Evolutionary conservation across 306 rosid genomes (phyloP).

Genomic region (Leucaena leucocephala): DNA sequence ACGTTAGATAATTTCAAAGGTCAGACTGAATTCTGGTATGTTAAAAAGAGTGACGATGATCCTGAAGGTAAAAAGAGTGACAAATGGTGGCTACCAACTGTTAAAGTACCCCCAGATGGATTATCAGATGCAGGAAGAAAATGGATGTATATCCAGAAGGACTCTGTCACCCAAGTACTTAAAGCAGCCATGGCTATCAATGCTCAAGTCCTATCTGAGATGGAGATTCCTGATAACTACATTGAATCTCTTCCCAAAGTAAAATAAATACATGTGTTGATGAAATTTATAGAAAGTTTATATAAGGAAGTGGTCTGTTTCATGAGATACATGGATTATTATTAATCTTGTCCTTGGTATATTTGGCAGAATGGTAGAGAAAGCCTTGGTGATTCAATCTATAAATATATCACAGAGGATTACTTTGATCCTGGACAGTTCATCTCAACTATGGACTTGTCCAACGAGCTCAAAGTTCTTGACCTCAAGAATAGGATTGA

Average conservation of each 20-base stretch:
- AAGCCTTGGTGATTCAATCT: conserved; percentile 64
- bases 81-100: conserved; percentile 91
- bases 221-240: conserved; percentile 74
- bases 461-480: conserved; percentile 65
- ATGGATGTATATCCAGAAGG: conserved; percentile 73
- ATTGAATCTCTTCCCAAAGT: conserved; percentile 81
- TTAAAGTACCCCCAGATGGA: conserved; percentile 72
- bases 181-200: conserved; percentile 99
- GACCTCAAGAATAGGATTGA: conserved; percentile 70
- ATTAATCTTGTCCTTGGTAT: conserved; percentile 1
- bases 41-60: conserved; percentile 51
- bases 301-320: not conserved
- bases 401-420: conserved; percentile 65
- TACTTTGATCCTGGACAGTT: conserved; percentile 58
- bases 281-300: not conserved
- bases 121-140: conserved; percentile 63
- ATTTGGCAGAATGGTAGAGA: conserved; percentile 63
- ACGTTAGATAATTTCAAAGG: conserved; percentile 65
- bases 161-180: conserved; percentile 72
- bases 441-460: conserved; percentile 53
- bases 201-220: conserved; percentile 76
- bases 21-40: conserved; percentile 85
- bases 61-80: conserved; percentile 60
- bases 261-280: not conserved
- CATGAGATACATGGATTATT: not conserved